phyloP scores from a whole-genome alignment of 202 grass and related monocot species.

The Alloteropsis angusta region DNA sequence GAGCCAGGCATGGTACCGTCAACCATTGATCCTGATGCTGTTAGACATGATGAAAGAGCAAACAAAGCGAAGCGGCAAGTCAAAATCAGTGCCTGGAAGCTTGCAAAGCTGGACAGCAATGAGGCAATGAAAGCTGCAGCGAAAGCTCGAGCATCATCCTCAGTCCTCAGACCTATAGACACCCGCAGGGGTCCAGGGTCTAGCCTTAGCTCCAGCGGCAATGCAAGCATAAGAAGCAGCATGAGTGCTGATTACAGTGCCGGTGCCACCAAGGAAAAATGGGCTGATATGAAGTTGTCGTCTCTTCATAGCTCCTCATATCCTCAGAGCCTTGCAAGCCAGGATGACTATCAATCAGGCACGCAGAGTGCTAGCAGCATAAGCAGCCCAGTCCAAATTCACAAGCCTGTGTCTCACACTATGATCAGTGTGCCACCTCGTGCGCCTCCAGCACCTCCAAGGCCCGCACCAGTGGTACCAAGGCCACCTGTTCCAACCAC shows the following conservation, averaged over 20 bases:
- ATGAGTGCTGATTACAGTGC: constrained; percentile 29
- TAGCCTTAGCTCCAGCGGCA: constrained; percentile 51
- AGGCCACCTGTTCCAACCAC: constrained; percentile 31
- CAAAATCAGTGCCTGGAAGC: constrained; percentile 91
- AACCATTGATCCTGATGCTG: constrained; percentile 54
- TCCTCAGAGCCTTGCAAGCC: constrained; percentile 42
- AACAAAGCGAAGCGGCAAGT: constrained; percentile 70
- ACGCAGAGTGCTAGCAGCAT: constrained; percentile 56
- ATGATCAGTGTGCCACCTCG: constrained; percentile 22
- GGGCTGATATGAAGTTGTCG: constrained; percentile 15
- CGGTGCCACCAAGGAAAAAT: constrained; percentile 29
- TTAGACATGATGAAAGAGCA: constrained; percentile 33
- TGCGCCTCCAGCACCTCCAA: constrained; percentile 8
- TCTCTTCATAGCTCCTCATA: constrained; percentile 52
- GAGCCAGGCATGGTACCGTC: constrained; percentile 68
- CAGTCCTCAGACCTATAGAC: constrained; percentile 63
- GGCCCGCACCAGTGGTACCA: neutral
- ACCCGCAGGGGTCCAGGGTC: constrained; percentile 11
- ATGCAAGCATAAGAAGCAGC: constrained; percentile 55
- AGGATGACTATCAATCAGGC: constrained; percentile 56
- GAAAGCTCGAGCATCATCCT: constrained; percentile 70
- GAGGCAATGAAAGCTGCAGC: constrained; percentile 66
- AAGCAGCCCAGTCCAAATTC: constrained; percentile 52
- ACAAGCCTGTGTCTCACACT: constrained; percentile 13
- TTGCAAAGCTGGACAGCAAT: constrained; percentile 66